Evolutionary conservation across 805 yeast species (phyloP), one percentile per base, ranked within the genome.

Genomic region (Candida ipomoeae): DNA sequence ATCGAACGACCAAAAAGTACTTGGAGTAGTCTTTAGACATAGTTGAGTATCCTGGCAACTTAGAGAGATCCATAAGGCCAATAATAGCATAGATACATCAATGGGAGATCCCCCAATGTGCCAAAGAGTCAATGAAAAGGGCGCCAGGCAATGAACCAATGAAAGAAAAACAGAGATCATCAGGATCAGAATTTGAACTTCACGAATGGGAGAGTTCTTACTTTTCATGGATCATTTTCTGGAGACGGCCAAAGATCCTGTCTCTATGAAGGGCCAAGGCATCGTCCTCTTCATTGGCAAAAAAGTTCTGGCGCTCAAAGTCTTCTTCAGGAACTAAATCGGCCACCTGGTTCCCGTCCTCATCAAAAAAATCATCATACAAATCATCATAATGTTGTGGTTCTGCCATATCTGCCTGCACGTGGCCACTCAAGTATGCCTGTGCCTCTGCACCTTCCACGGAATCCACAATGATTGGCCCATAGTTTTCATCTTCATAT

Each of bases 231-330:
- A 85, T 77, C 85, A 82, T 77, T 31, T 63, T 67, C 55, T 84
- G 80, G 26, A 85, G 63, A 49, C 70, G 72, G 0, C 81, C 81
- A 63, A 84, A 84, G 5, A 84, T 83, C 44, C 65, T 69, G 58
- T 84, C 89, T 48, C 90, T 66, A 58, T 85, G 84, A 1, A 76
- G 72, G 0, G 89, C 89, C 55, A 82, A 43, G 4, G 81, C 82
- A 57, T 83, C 85, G 31, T 81, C 81, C 36, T 68, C 73, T 49
- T 84, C 89, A 6, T 67, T 64, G 2, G 75, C 70, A 58, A 83
- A 84, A 58, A 84, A 84, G n/a, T 65, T 62, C 55, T 83, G 77
- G 48, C 89, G 60, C 51, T 66, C 62, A 40, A 63, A 65, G 29
- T 37, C 40, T 40, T 57, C 61, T 6, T 44, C 44, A 14, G 50